Percentiles rank a stretch among this genome's conserved stretches.
Conservation (phyloP, 768 basidiomycete species). For the Tylopilus cervinicoccineus region DNA sequence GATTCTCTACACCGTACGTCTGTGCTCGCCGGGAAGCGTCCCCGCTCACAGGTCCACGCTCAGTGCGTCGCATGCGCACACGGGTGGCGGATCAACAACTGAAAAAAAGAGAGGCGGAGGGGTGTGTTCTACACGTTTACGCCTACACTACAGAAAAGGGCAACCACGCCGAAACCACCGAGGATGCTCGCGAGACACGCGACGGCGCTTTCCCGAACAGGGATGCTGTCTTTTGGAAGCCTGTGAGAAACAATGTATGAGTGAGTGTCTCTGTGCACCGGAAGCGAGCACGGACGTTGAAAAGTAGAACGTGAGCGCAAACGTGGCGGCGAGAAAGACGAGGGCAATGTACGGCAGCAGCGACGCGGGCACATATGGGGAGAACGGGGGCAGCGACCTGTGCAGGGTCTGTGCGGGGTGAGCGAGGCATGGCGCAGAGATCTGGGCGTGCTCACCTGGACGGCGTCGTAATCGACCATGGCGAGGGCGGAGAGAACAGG, state of each 20-base stretch:
- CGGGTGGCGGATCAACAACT: conserved; percentile 84
- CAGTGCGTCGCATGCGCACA: conserved; percentile 76
- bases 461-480: conserved; percentile 54
- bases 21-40: background rate
- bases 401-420: conserved; percentile 50
- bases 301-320: conserved; percentile 87
- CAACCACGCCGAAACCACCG: conserved; percentile 86
- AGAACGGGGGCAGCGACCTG: conserved; percentile 62
- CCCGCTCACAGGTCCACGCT: conserved; percentile 8
- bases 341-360: conserved; percentile 75
- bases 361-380: conserved; percentile 61
- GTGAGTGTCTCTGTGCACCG: conserved; percentile 2
- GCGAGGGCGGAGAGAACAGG: background rate
- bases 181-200: conserved; percentile 72
- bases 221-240: conserved; percentile 68
- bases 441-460: conserved; percentile 48
- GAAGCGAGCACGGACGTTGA: conserved; percentile 57
- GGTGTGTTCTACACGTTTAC: conserved; percentile 27
- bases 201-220: conserved; percentile 63
- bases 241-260: conserved; percentile 37
- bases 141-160: conserved; percentile 55
- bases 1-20: conserved; percentile 85
- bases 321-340: conserved; percentile 67
- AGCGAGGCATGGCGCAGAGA: no score
- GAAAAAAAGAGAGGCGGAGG: conserved; percentile 2